phyloP scores from a whole-genome alignment of 2,329 filamentous ascomycete species.

The Neonectria ditissima region DNA sequence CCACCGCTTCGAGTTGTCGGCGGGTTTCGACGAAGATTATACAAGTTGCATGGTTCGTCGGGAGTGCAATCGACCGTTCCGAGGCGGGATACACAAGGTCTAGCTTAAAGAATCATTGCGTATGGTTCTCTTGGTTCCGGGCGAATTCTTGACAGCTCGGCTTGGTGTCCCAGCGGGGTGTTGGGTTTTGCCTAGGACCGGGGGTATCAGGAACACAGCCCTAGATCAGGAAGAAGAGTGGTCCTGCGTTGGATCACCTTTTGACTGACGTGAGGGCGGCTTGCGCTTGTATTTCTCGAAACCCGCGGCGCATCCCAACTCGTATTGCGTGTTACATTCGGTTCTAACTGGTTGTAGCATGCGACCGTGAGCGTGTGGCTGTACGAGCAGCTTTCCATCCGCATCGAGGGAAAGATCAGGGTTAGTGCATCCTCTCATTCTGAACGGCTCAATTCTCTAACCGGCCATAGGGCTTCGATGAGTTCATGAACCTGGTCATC shows the following conservation, averaged over 20 bases:
- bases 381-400: constrained; percentile 92
- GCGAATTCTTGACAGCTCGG: background rate
- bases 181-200: background rate
- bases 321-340: background rate
- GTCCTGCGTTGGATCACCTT: background rate
- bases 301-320: background rate
- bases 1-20: constrained; percentile 24
- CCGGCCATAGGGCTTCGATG: constrained; percentile 85
- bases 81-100: background rate
- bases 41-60: constrained; percentile 13
- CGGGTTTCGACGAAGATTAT: constrained; percentile 32
- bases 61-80: background rate
- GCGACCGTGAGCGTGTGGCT: constrained; percentile 94
- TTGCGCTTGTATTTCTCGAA: constrained; percentile 13
- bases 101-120: background rate
- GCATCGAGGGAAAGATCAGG: constrained; percentile 96
- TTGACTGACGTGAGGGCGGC: background rate
- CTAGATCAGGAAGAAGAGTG: background rate
- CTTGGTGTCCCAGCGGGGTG: background rate
- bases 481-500: constrained; percentile 99
- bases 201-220: background rate
- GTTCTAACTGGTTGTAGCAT: constrained; percentile 62
- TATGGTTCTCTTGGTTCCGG: background rate
- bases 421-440: constrained; percentile 62
- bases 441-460: constrained; percentile 10